Percentiles rank a stretch among this genome's conserved stretches.
Conservation (phyloP, 306 rosid genomes). For the Medicago truncatula region DNA sequence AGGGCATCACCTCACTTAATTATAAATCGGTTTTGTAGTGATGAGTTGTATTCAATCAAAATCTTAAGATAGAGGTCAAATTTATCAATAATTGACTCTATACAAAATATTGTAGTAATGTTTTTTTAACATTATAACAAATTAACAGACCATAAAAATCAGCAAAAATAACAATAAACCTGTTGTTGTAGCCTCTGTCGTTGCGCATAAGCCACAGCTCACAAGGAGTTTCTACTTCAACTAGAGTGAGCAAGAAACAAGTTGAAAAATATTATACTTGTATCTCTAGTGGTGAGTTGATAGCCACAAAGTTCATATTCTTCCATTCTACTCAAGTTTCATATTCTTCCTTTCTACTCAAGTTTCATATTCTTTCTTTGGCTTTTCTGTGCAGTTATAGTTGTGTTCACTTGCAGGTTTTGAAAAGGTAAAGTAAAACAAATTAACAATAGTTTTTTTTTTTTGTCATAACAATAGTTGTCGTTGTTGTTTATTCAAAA, state of each 20-base stretch:
- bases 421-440: slow-evolving; percentile 2
- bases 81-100: background rate
- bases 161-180: background rate
- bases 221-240: background rate
- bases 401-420: background rate
- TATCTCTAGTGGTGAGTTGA: background rate
- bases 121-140: background rate
- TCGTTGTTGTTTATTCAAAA: too few species aligned
- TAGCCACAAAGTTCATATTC: background rate
- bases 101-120: background rate
- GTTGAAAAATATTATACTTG: background rate
- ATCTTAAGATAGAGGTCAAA: background rate
- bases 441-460: too few species aligned
- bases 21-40: background rate
- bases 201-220: slow-evolving; percentile 8
- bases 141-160: background rate
- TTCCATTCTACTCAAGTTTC: too few species aligned
- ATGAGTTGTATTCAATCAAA: background rate
- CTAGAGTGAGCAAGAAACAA: background rate
- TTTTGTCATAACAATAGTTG: too few species aligned
- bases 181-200: background rate
- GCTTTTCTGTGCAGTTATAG: background rate
- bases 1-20: background rate
- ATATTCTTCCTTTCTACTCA: background rate
- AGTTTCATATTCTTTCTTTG: background rate